phyloP scores from a whole-genome alignment of 2,329 filamentous ascomycete species.

The Massarina eburnea region DNA sequence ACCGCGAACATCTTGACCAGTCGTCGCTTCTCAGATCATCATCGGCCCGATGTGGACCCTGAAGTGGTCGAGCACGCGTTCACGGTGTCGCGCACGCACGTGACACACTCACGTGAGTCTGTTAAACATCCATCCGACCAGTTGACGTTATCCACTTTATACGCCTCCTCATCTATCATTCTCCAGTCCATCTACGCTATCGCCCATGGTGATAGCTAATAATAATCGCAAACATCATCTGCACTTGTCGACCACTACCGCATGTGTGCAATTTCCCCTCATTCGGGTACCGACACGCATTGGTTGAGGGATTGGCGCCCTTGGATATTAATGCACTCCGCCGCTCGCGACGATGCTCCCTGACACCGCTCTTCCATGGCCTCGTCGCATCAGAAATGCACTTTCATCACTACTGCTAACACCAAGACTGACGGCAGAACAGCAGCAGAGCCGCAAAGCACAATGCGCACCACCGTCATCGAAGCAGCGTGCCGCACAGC shows the following conservation, averaged over 20 bases:
- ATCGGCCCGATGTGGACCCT: not conserved
- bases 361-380: constrained; percentile 22
- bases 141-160: not conserved
- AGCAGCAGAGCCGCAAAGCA: constrained; percentile 20
- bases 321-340: constrained; percentile 25
- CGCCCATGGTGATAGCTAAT: not conserved
- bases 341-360: constrained; percentile 21
- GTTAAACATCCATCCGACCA: not conserved
- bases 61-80: not conserved
- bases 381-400: constrained; percentile 16
- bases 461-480: constrained; percentile 18
- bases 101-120: not conserved
- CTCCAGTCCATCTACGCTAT: not conserved
- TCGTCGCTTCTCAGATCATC: not conserved
- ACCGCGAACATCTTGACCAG: not conserved
- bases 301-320: constrained; percentile 28
- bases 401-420: constrained; percentile 31
- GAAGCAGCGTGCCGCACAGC: constrained; percentile 20
- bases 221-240: not conserved
- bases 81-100: constrained; percentile 1
- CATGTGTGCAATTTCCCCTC: constrained; percentile 12
- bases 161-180: not conserved
- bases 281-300: constrained; percentile 17
- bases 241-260: constrained; percentile 7
- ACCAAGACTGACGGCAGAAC: constrained; percentile 17